These are phyloP conservation scores for Aschersonia sp. DNA, from an alignment of 2,329 filamentous ascomycete genomes.

Conservation along the genomic window DNA sequence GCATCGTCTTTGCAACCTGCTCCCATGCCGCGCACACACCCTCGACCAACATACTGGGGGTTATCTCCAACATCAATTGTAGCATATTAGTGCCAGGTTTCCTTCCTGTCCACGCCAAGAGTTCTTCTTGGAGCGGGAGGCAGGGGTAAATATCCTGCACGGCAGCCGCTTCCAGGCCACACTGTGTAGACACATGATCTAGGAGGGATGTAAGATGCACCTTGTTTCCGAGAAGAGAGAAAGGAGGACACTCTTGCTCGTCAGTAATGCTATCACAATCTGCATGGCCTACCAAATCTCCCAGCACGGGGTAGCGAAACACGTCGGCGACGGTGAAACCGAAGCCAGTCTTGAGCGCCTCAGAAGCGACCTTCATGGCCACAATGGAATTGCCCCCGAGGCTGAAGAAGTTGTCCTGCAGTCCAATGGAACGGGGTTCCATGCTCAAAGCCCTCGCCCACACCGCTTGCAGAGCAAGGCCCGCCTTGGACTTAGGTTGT, in stretches of 20 bases:
- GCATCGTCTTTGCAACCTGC: neutral
- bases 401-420: conserved; percentile 12
- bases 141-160: conserved; percentile 12
- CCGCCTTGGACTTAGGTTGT: neutral
- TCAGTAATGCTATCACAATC: neutral
- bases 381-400: conserved; percentile 15
- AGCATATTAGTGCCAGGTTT: conserved; percentile 18
- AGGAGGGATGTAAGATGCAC: too few relatives aligned
- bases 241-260: neutral
- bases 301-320: conserved; percentile 8
- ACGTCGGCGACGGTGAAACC: conserved; percentile 9
- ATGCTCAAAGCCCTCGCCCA: conserved; percentile 22
- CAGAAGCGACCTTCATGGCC: conserved; percentile 11
- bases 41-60: conserved; percentile 1
- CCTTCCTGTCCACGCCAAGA: conserved; percentile 20
- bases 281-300: neutral
- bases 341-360: conserved; percentile 6
- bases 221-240: neutral
- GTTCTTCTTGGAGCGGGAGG: conserved; percentile 22
- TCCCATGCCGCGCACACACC: conserved; percentile 7
- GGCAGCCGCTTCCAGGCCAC: neutral
- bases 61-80: conserved; percentile 5
- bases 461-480: neutral
- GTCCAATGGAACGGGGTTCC: neutral
- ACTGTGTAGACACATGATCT: neutral